Conservation (phyloP, 805 yeast genomes). For the Candida maris region DNA sequence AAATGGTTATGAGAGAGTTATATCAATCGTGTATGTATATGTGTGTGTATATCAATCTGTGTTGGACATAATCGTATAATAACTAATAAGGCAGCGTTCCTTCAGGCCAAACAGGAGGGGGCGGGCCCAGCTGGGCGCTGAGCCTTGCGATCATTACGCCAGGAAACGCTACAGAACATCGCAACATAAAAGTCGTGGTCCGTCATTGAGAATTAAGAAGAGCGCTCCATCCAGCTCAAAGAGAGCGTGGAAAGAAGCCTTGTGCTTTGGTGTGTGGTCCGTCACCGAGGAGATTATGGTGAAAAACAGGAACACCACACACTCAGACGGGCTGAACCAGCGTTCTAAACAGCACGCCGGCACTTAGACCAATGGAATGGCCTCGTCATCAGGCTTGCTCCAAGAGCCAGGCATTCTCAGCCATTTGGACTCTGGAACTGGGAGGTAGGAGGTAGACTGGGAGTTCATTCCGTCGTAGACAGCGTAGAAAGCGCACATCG, state of each 20-base stretch:
- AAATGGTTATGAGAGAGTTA: too few relatives aligned
- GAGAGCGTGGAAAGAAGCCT: not conserved
- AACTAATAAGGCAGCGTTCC: too few relatives aligned
- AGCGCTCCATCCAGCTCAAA: not conserved
- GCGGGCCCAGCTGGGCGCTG: too few relatives aligned
- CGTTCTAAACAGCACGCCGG: not conserved
- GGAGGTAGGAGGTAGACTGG: slow-evolving; percentile 21
- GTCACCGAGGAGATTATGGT: not conserved
- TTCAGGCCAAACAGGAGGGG: too few relatives aligned
- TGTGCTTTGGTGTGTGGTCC: not conserved
- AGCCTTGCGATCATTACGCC: too few relatives aligned
- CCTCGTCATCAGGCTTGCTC: slow-evolving; percentile 19
- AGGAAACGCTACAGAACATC: too few relatives aligned
- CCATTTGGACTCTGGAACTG: slow-evolving; percentile 27
- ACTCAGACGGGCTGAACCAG: not conserved
- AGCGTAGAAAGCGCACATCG: slow-evolving; percentile 40
- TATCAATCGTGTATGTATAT: too few relatives aligned
- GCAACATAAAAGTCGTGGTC: not conserved
- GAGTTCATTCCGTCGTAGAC: slow-evolving; percentile 39
- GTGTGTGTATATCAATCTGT: too few relatives aligned
- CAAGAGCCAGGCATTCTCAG: slow-evolving; percentile 31
- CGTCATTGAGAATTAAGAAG: not conserved
- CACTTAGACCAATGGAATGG: slow-evolving; percentile 14
- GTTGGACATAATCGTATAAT: too few relatives aligned
- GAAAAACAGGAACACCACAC: not conserved